A percentile compares a stretch with the other conserved stretches of the same genome.
phyloP scores from a whole-genome alignment of 768 basidiomycete species.

The Rossbeevera mucosa region DNA sequence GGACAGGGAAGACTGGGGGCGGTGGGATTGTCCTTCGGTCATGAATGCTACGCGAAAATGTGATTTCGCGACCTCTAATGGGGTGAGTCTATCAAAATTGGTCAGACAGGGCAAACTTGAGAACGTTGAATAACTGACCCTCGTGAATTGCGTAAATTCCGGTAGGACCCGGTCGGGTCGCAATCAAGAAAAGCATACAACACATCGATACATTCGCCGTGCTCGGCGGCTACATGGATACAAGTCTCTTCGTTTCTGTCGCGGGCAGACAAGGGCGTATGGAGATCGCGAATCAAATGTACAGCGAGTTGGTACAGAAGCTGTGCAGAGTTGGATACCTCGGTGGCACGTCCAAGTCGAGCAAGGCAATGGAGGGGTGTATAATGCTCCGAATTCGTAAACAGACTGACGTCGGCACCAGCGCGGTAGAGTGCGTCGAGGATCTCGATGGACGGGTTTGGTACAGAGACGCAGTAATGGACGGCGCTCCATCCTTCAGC shows the following conservation, averaged over 20 bases:
- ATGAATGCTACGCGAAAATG: conserved; percentile 64
- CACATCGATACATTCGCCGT: conserved; percentile 60
- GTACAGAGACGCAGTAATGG: conserved; percentile 60
- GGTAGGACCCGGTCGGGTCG: conserved; percentile 51
- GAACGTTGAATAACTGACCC: conserved; percentile 45
- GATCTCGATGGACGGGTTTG: conserved; percentile 53
- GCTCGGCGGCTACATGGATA: conserved; percentile 75
- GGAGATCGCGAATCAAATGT: conserved; percentile 67
- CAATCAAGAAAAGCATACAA: conserved; percentile 61
- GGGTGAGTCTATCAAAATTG: conserved; percentile 41
- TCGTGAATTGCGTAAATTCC: conserved; percentile 62
- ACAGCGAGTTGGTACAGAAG: conserved; percentile 54
- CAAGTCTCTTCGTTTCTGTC: conserved; percentile 72
- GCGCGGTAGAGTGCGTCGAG: conserved; percentile 72
- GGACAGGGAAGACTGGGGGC: conserved; percentile 52
- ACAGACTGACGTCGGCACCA: conserved; percentile 69
- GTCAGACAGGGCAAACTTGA: not conserved
- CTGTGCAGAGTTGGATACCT: conserved; percentile 32
- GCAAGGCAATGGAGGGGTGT: conserved; percentile 70
- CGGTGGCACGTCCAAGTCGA: conserved; percentile 31
- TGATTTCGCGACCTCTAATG: conserved; percentile 62
- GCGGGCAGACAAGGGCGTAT: conserved; percentile 60
- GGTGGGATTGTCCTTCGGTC: conserved; percentile 41
- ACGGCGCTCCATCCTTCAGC: conserved; percentile 67
- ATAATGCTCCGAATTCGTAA: conserved; percentile 58